Conservation (phyloP, 2,329 filamentous ascomycete species). For the Sporothrix dimorphospora region DNA sequence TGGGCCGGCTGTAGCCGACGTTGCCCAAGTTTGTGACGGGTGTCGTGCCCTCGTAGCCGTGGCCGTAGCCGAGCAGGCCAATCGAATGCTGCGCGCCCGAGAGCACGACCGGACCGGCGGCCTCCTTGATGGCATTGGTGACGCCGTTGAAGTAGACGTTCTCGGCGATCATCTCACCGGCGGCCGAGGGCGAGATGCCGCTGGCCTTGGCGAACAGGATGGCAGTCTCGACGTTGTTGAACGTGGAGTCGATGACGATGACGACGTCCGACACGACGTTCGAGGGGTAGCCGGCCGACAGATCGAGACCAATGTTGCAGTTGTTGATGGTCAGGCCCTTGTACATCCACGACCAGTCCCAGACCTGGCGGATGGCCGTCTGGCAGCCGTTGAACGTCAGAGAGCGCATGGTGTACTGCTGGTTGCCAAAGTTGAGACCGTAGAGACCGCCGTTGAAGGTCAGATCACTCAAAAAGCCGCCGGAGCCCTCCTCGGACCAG, state of each 20-base stretch:
- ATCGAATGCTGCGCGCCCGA: slow-evolving; percentile 50
- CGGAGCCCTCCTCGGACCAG: slow-evolving; percentile 66
- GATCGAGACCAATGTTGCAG: slow-evolving; percentile 68
- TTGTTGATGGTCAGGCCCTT: slow-evolving; percentile 65
- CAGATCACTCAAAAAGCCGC: slow-evolving; percentile 69
- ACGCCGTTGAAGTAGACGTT: slow-evolving; percentile 50
- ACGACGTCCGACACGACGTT: slow-evolving; percentile 67
- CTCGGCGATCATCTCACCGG: slow-evolving; percentile 51
- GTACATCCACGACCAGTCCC: slow-evolving; percentile 78
- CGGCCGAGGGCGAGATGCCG: slow-evolving; percentile 41
- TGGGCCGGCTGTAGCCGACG: slow-evolving; percentile 56
- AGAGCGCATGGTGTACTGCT: slow-evolving; percentile 72
- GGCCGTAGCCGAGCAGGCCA: slow-evolving; percentile 44
- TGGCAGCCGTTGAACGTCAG: slow-evolving; percentile 65
- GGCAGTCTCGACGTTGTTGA: slow-evolving; percentile 68
- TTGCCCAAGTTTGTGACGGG: slow-evolving; percentile 36
- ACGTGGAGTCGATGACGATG: slow-evolving; percentile 71
- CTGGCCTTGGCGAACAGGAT: slow-evolving; percentile 58
- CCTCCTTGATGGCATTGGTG: slow-evolving; percentile 47
- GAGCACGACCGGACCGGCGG: slow-evolving; percentile 50
- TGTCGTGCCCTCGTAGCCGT: slow-evolving; percentile 40
- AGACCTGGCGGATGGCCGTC: slow-evolving; percentile 70
- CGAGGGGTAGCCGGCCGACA: slow-evolving; percentile 52
- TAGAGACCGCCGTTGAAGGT: slow-evolving; percentile 69
- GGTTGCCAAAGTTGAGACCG: slow-evolving; percentile 59